Evolutionary conservation across 1,284 basidiomycete species (phyloP), one percentile per base, ranked within the genome.

Genomic region (Rhodotorula sp.): DNA sequence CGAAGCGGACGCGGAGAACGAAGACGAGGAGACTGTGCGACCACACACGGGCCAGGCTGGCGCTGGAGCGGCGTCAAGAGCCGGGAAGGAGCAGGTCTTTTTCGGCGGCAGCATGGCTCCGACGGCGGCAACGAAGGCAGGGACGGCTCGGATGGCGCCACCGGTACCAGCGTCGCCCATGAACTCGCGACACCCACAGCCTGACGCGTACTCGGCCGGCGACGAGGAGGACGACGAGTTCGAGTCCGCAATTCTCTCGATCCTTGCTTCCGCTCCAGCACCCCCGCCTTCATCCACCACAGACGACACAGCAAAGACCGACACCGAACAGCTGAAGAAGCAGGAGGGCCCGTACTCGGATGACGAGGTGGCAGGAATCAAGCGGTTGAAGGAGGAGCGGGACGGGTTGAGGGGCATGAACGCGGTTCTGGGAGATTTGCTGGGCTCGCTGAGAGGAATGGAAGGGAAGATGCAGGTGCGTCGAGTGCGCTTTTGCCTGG

Each of bases 321-420:
- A 44, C 13, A 44, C 16, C 40, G 40, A 44, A 44, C 40, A 11
- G 40, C 40, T 13, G 30, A 48, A 4, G 59, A 58, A 18, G 51
- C 59, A 13, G 57, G 59, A 16, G 34, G 34, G 16, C 40, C 40
- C 40, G 5, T 62, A 59, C 22, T 37, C 50, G 26, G 62, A 67
- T 20, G 67, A 69, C 16, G 57, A 68, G 54, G 26, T 31, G 15
- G 51, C 46, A 37, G 51, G 73, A 52, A 64, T 70, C 22, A 37
- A 22, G 28, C 52, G 62, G 37, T 34, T 76, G 40, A 54, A 71
- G 53, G 53, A 54, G 18, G 76, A 76, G 61, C 51, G 73, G 54
- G 71, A 74, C 44, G 67, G 65, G 30, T 37, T 76, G 58, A 66
- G 71, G 50, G 55, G 51, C 51, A 71, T 76, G 55, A 76, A 76